Conservation (phyloP, 2,329 filamentous ascomycete species). For the Leptodontidium sp. region DNA sequence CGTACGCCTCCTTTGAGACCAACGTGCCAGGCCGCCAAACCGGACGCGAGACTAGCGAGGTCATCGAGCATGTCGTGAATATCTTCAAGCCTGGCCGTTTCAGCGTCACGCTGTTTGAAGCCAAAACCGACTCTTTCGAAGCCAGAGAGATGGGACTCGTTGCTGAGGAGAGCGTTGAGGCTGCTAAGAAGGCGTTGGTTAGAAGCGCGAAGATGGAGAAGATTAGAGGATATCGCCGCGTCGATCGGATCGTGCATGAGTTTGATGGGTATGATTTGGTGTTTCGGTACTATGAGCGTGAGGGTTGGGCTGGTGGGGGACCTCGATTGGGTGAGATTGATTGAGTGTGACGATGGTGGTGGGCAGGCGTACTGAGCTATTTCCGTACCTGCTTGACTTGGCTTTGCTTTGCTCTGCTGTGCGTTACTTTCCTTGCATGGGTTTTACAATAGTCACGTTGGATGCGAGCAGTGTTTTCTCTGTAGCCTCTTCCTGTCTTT, state of each 20-base stretch:
- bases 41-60: conserved; percentile 86
- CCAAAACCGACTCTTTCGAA: conserved; percentile 64
- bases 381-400: neutral
- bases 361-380: neutral
- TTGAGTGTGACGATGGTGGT: neutral
- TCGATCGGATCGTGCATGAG: conserved; percentile 96
- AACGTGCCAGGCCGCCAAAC: conserved; percentile 92
- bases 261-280: conserved; percentile 97
- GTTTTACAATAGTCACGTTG: neutral
- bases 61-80: conserved; percentile 90
- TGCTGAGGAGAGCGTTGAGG: conserved; percentile 43
- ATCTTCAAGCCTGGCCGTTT: conserved; percentile 99
- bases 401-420: neutral
- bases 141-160: conserved; percentile 44
- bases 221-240: conserved; percentile 84
- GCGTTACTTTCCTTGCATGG: neutral
- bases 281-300: conserved; percentile 94
- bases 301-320: conserved; percentile 67
- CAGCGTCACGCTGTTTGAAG: conserved; percentile 95
- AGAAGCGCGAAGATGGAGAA: conserved; percentile 66
- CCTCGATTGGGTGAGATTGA: conserved; percentile 47
- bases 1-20: conserved; percentile 97
- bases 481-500: neutral
- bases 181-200: conserved; percentile 52
- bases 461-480: neutral